These are phyloP conservation scores for Pelargonium exstipulatum DNA, from an alignment of 441 rosid species.

Conservation along the genomic window DNA sequence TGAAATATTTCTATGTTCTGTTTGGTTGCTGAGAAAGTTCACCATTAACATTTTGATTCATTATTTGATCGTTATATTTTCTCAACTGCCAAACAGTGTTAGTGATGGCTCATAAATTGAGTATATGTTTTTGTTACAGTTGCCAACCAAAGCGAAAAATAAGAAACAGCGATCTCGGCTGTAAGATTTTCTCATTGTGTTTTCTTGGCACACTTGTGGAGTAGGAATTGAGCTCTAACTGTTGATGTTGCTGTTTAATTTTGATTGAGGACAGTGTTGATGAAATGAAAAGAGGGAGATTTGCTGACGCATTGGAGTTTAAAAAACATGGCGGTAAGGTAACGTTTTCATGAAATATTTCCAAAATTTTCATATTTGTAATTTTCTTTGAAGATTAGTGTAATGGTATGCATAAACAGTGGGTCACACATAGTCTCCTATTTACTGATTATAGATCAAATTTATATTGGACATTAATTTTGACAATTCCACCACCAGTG, in stretches of 20 bases:
- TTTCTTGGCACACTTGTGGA: neutral
- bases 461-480: too few species aligned
- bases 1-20: neutral
- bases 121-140: slow-evolving; percentile 29
- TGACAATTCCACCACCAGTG: too few species aligned
- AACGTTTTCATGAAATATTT: slow-evolving; percentile 11
- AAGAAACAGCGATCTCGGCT: slow-evolving; percentile 78
- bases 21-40: neutral
- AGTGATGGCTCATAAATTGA: too few species aligned
- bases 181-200: slow-evolving; percentile 36
- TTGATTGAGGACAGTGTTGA: slow-evolving; percentile 77
- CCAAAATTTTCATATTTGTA: neutral
- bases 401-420: neutral
- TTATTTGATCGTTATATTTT: neutral
- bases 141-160: slow-evolving; percentile 60
- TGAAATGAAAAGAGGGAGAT: slow-evolving; percentile 88
- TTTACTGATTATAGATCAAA: too few species aligned
- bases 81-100: neutral
- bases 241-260: slow-evolving; percentile 23
- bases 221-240: neutral
- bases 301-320: slow-evolving; percentile 62
- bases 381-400: neutral
- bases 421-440: too few species aligned
- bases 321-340: slow-evolving; percentile 92
- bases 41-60: neutral